Base-by-base conservation (phyloP, 805 yeast species). In the Kodamaea neixiangensis region DNA sequence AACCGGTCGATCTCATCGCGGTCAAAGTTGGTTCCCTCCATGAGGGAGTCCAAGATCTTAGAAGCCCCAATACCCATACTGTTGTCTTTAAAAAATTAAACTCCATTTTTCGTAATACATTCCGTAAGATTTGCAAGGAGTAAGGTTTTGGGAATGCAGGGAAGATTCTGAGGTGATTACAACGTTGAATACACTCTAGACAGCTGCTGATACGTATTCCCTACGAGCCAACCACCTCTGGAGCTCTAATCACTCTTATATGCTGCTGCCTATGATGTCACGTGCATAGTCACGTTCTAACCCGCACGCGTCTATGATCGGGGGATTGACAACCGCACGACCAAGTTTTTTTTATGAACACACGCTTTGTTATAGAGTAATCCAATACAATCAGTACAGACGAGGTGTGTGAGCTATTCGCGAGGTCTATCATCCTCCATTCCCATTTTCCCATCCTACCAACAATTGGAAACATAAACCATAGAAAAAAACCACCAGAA, bases 1-100 rank as follows among this genome's bases (percentile, higher is more conserved):
- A 94, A 75, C 54, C 99, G 79, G 65, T 92, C 96, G 47, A 94
- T 87, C 65, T 94, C 99, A 55, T 90, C 97, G 45, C 86, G 79
- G 50, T 89, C 96, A 68, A 93, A 89, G 66, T 85, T 86, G 7
- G 96, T 88, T 19, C 91, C 93, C 65, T 87, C 92, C 59, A 88
- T 81, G 19, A 89, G 77, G 56, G 81, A 80, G 52, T 87, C 94
- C 53, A 89, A 63, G 22, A 81, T 62, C 46, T 76, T 82, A 11
- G 89, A 83, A 6, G 86, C 79, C 18, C 80, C 76, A 7, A 77
- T 76, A 39, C 90, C 90, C 90, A 82, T 82, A 3, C 18, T 51
- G 45, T 15, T 55, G 38, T 13, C 31, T 25, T 7, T 25, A 25
- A 25, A 25, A 7, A 25, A 25, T 9, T 9, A 25, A 25, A 25